Conservation (phyloP, 192 early-diverging fungal species). For the Phlyctochytrium bullatum region DNA sequence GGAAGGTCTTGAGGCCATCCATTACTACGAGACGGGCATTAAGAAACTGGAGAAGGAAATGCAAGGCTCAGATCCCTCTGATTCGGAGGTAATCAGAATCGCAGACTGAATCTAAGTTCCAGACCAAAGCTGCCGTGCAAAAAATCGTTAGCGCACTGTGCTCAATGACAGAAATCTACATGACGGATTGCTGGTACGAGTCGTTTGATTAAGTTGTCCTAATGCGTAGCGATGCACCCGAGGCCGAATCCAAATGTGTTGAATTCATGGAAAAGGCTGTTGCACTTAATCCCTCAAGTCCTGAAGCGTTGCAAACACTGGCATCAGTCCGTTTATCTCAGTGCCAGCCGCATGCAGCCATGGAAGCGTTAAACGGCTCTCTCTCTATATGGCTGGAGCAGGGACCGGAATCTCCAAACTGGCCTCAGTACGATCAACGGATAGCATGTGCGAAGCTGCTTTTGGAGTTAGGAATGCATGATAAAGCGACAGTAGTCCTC, state of each 20-base stretch:
- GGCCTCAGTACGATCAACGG: slow-evolving; percentile 82
- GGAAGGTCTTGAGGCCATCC: slow-evolving; percentile 37
- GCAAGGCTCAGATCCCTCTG: background rate
- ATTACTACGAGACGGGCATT: slow-evolving; percentile 42
- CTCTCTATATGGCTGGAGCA: slow-evolving; percentile 61
- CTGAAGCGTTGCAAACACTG: slow-evolving; percentile 83
- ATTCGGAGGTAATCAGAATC: background rate
- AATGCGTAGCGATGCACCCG: slow-evolving; percentile 69
- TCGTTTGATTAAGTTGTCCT: background rate
- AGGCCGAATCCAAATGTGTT: slow-evolving; percentile 86
- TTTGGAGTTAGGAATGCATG: slow-evolving; percentile 78
- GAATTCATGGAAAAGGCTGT: slow-evolving; percentile 66
- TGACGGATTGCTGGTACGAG: slow-evolving; percentile 94
- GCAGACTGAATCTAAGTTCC: background rate
- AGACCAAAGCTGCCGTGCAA: slow-evolving; percentile 5
- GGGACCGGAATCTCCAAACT: slow-evolving; percentile 20
- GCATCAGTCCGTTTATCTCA: slow-evolving; percentile 90
- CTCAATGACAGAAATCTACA: slow-evolving; percentile 94
- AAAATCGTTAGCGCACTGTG: slow-evolving; percentile 85
- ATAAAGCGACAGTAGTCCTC: slow-evolving; percentile 75
- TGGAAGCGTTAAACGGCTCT: slow-evolving; percentile 57
- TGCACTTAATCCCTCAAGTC: slow-evolving; percentile 65
- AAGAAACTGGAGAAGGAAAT: slow-evolving; percentile 35
- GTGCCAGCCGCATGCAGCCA: slow-evolving; percentile 76
- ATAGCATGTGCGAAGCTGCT: slow-evolving; percentile 79